Evolutionary conservation across 495 filamentous ascomycete genomes (phyloP), one percentile per base, ranked within the genome.

Genomic region (Acidiella bohemica): DNA sequence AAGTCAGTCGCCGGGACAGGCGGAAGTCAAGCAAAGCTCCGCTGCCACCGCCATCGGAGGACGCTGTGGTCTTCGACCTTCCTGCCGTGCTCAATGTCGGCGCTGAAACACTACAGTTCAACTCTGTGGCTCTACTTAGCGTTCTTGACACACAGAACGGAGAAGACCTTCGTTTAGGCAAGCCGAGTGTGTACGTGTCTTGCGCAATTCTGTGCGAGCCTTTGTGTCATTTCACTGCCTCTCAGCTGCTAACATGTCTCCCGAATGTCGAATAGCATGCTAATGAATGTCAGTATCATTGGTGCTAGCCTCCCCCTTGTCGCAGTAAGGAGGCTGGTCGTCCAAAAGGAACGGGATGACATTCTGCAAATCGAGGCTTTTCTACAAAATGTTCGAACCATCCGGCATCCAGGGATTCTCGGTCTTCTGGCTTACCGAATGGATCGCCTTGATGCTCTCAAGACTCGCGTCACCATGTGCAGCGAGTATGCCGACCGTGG

Each of bases 351-450:
- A 14, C 30, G 39, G 17, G 38, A 38, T 37, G 67, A 74, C 28
- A 60, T 86, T 17, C 72, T 79, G 55, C 60, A 64, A 5, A 52
- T 86, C 19, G 82, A 88, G 55, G 59, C 60, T 10, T 71, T 78
- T 35, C 56, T 97, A 20, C 82, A 93, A 44, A 60, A 60, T 2
- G 56, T 90, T 23, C 88, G 77, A 54, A 73, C 70, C 47, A 56
- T 92, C 23, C 72, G 72, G 20, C 86, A 94, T 51, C 67, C 72
- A n/a, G 83, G 84, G 58, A 54, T 93, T 18, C 62, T 86, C 4
- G 72, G 80, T 9, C 68, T 95, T 32, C 60, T 92, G 28, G 83
- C 83, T 39, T 93, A 83, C 63, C 81, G 78, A 33, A 83, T 96
- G 14, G 60, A 70, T 21, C 39, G 27, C 33, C 38, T 46, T 33